A percentile compares a stretch with the other conserved stretches of the same genome.
These are phyloP conservation scores for Nigrospora oryzae DNA, from an alignment of 2,329 filamentous ascomycete genomes.

Conservation along the genomic window DNA sequence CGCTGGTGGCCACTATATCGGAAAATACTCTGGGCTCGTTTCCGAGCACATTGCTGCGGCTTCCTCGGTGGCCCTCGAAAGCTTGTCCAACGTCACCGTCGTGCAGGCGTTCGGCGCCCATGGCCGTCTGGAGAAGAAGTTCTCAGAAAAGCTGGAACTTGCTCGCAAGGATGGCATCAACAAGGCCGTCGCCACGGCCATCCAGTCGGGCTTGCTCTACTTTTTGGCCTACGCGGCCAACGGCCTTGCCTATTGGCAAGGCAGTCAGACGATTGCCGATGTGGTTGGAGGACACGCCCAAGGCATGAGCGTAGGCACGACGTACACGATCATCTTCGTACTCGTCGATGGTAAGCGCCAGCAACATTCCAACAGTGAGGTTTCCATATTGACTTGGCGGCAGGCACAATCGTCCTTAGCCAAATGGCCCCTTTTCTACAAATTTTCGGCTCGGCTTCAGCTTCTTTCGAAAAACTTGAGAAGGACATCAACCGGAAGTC, in stretches of 20 bases:
- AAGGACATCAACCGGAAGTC: constrained; percentile 42
- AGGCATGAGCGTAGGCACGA: constrained; percentile 31
- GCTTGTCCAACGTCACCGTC: constrained; percentile 41
- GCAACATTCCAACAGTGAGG: constrained; percentile 1
- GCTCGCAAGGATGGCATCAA: constrained; percentile 41
- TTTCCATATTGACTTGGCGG: constrained; percentile 24
- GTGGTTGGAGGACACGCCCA: constrained; percentile 23
- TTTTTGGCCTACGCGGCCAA: constrained; percentile 59
- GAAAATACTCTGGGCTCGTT: constrained; percentile 34
- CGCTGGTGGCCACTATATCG: constrained; percentile 38
- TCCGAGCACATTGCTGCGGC: constrained; percentile 39
- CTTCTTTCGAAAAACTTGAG: constrained; percentile 45
- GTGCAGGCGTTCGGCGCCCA: constrained; percentile 49
- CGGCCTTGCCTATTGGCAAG: constrained; percentile 59
- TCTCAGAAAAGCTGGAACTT: constrained; percentile 34
- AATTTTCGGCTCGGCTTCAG: constrained; percentile 46
- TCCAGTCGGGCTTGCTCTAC: constrained; percentile 55
- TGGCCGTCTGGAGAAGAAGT: constrained; percentile 40
- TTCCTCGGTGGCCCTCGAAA: constrained; percentile 47
- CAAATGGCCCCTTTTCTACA: constrained; percentile 54
- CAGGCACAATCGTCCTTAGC: constrained; percentile 46
- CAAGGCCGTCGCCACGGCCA: constrained; percentile 45
- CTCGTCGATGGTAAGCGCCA: constrained; percentile 44
- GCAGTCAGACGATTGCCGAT: constrained; percentile 35
- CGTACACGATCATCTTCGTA: constrained; percentile 57